Percentiles rank a stretch among this genome's conserved stretches.
Evolutionary conservation across 441 rosid genomes (phyloP).

Genomic region (Gossypium gossypioides): DNA sequence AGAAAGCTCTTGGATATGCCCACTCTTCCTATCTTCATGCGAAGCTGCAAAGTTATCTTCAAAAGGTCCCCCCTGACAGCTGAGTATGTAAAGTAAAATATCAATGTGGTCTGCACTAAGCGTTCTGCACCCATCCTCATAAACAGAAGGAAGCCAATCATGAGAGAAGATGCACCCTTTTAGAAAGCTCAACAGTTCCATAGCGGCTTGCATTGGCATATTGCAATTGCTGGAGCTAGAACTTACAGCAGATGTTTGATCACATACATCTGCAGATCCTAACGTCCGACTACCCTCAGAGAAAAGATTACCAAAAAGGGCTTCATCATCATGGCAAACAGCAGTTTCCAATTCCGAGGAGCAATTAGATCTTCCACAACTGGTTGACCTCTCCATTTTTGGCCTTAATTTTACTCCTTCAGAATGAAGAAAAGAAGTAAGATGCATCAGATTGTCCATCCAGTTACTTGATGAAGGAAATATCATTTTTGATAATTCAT

Average conservation of each 20-base stretch:
- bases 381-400: slow-evolving; percentile 65
- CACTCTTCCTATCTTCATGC: slow-evolving; percentile 57
- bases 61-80: slow-evolving; percentile 31
- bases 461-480: slow-evolving; percentile 75
- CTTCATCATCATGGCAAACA: slow-evolving; percentile 80
- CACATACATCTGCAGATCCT: slow-evolving; percentile 72
- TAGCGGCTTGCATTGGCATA: slow-evolving; percentile 79
- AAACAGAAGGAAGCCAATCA: slow-evolving; percentile 63
- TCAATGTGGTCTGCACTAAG: slow-evolving; percentile 64
- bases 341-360: slow-evolving; percentile 68
- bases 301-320: slow-evolving; percentile 96
- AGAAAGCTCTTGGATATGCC: slow-evolving; percentile 50
- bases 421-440: slow-evolving; percentile 57
- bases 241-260: slow-evolving; percentile 53
- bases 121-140: slow-evolving; percentile 64
- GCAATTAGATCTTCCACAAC: slow-evolving; percentile 49
- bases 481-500: slow-evolving; percentile 60
- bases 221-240: slow-evolving; percentile 51
- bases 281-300: slow-evolving; percentile 17
- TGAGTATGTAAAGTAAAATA: slow-evolving; percentile 66
- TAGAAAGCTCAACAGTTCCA: slow-evolving; percentile 71
- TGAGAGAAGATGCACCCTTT: slow-evolving; percentile 61
- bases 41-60: slow-evolving; percentile 45
- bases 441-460: slow-evolving; percentile 79
- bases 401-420: slow-evolving; percentile 80